Percentiles rank a stretch among this genome's conserved stretches.
phyloP scores from a whole-genome alignment of 257 asterid genomes.

The Vinca minor region DNA sequence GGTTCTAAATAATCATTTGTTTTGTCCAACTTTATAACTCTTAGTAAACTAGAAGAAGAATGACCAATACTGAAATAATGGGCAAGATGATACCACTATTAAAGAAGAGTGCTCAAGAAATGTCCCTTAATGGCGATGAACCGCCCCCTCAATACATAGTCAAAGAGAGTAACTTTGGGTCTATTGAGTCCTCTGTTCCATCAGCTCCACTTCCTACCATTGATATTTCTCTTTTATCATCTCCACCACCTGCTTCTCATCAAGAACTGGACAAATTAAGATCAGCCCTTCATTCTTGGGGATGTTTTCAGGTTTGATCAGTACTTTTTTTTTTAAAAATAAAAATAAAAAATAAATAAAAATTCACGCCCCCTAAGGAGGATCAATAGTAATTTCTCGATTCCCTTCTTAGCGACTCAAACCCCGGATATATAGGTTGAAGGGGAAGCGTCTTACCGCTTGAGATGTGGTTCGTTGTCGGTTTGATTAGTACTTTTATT shows the following conservation, averaged over 20 bases:
- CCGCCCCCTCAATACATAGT: slow-evolving; percentile 11
- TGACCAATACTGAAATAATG: neutral
- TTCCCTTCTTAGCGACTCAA: too few species aligned
- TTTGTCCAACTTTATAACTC: neutral
- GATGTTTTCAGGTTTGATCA: too few species aligned
- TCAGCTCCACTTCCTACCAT: slow-evolving; percentile 14
- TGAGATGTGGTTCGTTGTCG: too few species aligned
- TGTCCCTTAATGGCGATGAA: slow-evolving; percentile 4
- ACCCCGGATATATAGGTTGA: too few species aligned
- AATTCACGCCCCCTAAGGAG: too few species aligned
- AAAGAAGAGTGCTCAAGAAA: slow-evolving; percentile 11
- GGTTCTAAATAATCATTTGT: neutral
- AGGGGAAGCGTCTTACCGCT: too few species aligned
- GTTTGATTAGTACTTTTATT: too few species aligned
- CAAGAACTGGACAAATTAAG: slow-evolving; percentile 20
- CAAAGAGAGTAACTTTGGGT: slow-evolving; percentile 8
- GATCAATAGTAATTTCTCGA: too few species aligned
- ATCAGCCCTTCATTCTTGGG: slow-evolving; percentile 16
- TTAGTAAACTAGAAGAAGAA: neutral
- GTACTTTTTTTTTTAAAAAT: too few species aligned
- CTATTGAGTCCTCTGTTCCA: slow-evolving; percentile 12
- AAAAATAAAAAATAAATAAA: too few species aligned
- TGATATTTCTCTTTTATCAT: slow-evolving; percentile 12
- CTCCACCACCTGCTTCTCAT: slow-evolving; percentile 10
- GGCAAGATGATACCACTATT: neutral